A percentile compares a stretch with the other conserved stretches of the same genome.
Evolutionary conservation across 2,329 filamentous ascomycete species (phyloP).

Genomic region (Pseudogymnoascus sp.): DNA sequence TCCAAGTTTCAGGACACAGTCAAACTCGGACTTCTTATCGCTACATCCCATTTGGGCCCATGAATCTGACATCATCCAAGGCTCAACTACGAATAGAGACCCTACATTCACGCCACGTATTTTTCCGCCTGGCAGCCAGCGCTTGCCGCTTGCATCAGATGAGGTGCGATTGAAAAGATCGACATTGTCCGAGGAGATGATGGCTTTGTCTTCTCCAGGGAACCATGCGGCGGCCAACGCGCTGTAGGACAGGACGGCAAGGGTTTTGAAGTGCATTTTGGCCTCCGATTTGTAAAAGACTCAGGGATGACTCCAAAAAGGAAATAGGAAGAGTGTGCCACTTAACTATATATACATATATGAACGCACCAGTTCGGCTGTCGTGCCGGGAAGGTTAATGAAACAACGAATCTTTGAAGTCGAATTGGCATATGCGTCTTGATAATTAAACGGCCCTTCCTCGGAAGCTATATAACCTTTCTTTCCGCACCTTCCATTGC

Average conservation of each 20-base stretch:
- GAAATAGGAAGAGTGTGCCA: neutral
- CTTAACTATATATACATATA: neutral
- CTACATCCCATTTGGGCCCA: slow-evolving; percentile 40
- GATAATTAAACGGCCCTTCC: slow-evolving; percentile 3
- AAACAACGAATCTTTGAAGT: neutral
- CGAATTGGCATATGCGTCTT: neutral
- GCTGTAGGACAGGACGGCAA: neutral
- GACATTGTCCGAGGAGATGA: slow-evolving; percentile 12
- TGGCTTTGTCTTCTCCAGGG: slow-evolving; percentile 17
- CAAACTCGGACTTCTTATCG: slow-evolving; percentile 35
- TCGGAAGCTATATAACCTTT: neutral
- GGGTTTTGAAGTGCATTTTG: neutral
- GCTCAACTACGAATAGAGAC: slow-evolving; percentile 39
- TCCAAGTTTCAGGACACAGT: slow-evolving; percentile 39
- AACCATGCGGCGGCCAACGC: slow-evolving; percentile 17
- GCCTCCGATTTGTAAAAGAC: neutral
- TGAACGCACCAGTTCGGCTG: neutral
- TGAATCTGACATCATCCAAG: slow-evolving; percentile 36
- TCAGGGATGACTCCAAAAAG: neutral
- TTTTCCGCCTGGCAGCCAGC: slow-evolving; percentile 27
- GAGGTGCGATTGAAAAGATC: slow-evolving; percentile 16
- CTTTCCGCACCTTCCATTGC: neutral
- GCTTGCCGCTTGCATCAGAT: slow-evolving; percentile 11
- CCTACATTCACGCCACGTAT: slow-evolving; percentile 43
- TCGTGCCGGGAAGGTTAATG: neutral